Base-by-base conservation (phyloP, 352 stramenopile species). In the Phytophthora constricta region DNA sequence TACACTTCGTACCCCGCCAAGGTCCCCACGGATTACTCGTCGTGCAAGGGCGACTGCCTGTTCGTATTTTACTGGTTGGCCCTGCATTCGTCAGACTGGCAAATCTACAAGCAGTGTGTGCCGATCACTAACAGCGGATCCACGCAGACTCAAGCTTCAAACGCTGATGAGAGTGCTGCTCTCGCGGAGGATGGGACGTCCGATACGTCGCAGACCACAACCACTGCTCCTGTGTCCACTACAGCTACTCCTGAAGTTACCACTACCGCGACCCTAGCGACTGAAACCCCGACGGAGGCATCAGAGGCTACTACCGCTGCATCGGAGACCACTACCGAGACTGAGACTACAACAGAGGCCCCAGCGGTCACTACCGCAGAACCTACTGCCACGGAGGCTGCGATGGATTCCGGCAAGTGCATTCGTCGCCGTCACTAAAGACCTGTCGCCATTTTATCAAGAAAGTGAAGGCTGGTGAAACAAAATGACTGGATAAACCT, bases 1-100 rank as follows among this genome's bases (percentile, higher is more conserved):
- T 86, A 69, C 62, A 70, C 53, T 33, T 33, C 47, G 20, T 82
- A 77, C 66, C 77, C 77, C 10, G 77, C 74, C 8, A 58, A 67
- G 48, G 1, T 71, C 14, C 56, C 62, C 0, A 33, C 47, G 8
- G 62, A 70, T 33, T 69, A 58, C 34, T 59, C 61, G 33, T 58
- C 53, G 25, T 69, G 61, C 46, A 69, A 69, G 26, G 52, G 52
- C 17, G 46, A 63, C 16, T 69, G 61, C 5, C n/a, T 70, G 17
- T 63, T 70, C 17, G 28, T 28, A 9, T 70, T 70, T 37, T 70
- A 70, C 62, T 70, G 54, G 62, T 1, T 70, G 46, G 54, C 54
- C 34, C 54, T 70, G 20, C 62, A 70, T 37, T 34, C 58, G 22
- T 25, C 61, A 1, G 65, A 70, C 31, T 74, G 66, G 66, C 66